A percentile compares a stretch with the other conserved stretches of the same genome.
Conservation (phyloP, 495 filamentous ascomycete species). For the Delitschia confertaspora region DNA sequence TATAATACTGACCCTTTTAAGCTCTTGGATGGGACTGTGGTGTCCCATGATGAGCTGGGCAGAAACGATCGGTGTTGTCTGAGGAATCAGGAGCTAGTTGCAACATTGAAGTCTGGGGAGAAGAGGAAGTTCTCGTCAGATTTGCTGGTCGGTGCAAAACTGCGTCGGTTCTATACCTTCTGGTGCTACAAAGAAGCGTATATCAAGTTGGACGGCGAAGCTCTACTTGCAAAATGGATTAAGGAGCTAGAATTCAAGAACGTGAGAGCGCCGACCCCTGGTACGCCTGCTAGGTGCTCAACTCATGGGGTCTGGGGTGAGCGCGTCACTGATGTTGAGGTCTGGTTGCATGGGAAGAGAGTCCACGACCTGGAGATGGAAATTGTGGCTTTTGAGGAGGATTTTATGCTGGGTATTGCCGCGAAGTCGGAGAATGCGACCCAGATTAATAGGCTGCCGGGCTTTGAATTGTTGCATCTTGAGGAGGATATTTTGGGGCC, state of each 20-base stretch:
- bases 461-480: conserved; percentile 17
- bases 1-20: conserved; percentile 34
- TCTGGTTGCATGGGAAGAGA: conserved; percentile 41
- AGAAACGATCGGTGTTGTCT: conserved; percentile 29
- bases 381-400: conserved; percentile 49
- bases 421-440: conserved; percentile 34
- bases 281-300: conserved; percentile 28
- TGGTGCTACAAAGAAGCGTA: conserved; percentile 90
- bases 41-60: conserved; percentile 30
- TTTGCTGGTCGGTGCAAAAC: conserved; percentile 45
- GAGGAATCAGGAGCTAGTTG: conserved; percentile 28
- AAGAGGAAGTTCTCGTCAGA: conserved; percentile 32
- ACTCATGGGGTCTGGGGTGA: conserved; percentile 42
- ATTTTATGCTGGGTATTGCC: conserved; percentile 55
- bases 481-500: conserved; percentile 9
- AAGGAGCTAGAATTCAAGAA: conserved; percentile 57
- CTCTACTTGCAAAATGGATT: conserved; percentile 72
- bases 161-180: conserved; percentile 75
- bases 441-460: conserved; percentile 10
- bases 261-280: conserved; percentile 48
- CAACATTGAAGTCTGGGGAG: conserved; percentile 26
- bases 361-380: conserved; percentile 52
- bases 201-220: conserved; percentile 89
- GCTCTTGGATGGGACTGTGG: conserved; percentile 31
- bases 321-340: conserved; percentile 43